Evolutionary conservation across 108 stramenopile genomes (phyloP).

Genomic region (Parietichytrium sp.): DNA sequence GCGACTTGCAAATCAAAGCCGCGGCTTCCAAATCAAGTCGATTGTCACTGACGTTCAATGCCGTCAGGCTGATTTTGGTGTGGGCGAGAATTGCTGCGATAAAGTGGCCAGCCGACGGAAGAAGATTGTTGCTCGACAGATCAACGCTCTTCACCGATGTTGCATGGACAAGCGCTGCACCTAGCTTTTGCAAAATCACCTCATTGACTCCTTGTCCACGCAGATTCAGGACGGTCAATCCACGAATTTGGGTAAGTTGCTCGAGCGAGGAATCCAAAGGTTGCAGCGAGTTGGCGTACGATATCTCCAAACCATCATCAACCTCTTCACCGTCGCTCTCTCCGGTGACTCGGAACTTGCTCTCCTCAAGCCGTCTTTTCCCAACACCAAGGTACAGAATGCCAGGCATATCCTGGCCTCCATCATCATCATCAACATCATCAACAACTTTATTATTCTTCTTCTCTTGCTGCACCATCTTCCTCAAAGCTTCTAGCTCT

Average conservation of each 20-base stretch:
- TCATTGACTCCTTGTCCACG: slow-evolving; percentile 7
- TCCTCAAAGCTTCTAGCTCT: neutral
- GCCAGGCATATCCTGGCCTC: neutral
- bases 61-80: neutral
- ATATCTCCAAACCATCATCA: no score
- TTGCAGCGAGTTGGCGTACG: no score
- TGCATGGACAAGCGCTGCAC: neutral
- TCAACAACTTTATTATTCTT: neutral
- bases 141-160: neutral
- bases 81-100: neutral
- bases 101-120: neutral
- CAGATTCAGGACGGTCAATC: neutral
- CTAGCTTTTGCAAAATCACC: neutral
- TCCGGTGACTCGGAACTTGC: no score
- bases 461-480: neutral
- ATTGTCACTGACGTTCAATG: neutral
- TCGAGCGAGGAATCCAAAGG: no score
- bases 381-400: no score
- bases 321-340: neutral
- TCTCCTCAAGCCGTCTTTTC: no score
- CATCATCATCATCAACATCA: neutral
- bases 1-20: neutral
- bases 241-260: no score
- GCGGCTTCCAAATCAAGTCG: neutral
- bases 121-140: neutral